Percentiles rank a stretch among this genome's conserved stretches.
phyloP scores from a whole-genome alignment of 2,329 filamentous ascomycete genomes.

The Sarocladium strictum region DNA sequence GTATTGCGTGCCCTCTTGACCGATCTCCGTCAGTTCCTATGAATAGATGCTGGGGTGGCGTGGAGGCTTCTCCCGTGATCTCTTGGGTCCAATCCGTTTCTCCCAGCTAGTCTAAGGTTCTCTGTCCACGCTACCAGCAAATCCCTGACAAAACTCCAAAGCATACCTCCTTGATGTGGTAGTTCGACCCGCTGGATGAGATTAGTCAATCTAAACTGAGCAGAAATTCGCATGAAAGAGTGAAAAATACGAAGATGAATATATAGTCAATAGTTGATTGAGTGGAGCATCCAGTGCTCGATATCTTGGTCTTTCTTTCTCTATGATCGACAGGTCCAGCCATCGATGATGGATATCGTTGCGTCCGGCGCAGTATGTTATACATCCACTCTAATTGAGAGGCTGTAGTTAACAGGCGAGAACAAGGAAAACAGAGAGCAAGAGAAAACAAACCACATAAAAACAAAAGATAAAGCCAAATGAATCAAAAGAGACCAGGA shows the following conservation, averaged over 20 bases:
- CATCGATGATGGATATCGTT: constrained; percentile 6
- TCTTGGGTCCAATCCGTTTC: too few relatives aligned
- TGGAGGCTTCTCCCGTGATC: too few relatives aligned
- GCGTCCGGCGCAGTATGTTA: constrained; percentile 5
- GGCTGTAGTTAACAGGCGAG: background rate
- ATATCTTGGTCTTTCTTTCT: constrained; percentile 3
- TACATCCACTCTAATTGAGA: background rate
- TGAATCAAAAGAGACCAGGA: background rate
- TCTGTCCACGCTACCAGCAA: too few relatives aligned
- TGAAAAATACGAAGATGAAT: background rate
- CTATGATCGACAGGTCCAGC: constrained; percentile 7
- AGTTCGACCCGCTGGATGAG: too few relatives aligned
- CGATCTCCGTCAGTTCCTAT: too few relatives aligned
- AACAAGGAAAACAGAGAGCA: constrained; percentile 4
- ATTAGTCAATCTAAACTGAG: too few relatives aligned
- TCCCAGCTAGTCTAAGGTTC: too few relatives aligned
- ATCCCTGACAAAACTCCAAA: too few relatives aligned
- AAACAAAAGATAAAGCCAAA: background rate
- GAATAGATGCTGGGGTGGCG: too few relatives aligned
- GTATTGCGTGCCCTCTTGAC: too few relatives aligned
- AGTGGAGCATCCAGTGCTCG: constrained; percentile 8
- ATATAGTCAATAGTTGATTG: background rate
- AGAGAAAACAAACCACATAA: constrained; percentile 1
- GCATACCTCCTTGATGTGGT: too few relatives aligned
- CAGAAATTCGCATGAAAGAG: background rate